Conservation (phyloP, 2,329 filamentous ascomycete genomes). For the Fusarium nodosum region DNA sequence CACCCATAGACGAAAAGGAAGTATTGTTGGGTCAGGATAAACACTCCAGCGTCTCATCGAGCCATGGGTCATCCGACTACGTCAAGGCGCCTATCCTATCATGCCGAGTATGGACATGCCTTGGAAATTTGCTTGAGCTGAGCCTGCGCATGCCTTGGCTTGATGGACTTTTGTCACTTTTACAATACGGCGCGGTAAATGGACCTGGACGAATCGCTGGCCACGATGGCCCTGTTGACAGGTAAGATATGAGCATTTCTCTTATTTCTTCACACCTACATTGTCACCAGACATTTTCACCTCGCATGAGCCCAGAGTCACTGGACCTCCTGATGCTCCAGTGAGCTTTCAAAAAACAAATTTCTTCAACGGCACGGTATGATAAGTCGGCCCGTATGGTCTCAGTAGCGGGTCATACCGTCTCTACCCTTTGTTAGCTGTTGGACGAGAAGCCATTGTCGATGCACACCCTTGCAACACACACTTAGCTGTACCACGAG, state of each 20-base stretch:
- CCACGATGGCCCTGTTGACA: constrained; percentile 85
- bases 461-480: constrained; percentile 32
- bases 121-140: constrained; percentile 79
- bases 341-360: constrained; percentile 52
- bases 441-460: constrained; percentile 17
- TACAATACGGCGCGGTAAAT: constrained; percentile 78
- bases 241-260: constrained; percentile 73
- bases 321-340: constrained; percentile 59
- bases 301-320: constrained; percentile 63
- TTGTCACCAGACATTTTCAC: constrained; percentile 51
- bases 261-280: constrained; percentile 40
- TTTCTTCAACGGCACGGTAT: constrained; percentile 36
- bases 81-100: constrained; percentile 75
- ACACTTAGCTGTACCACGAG: constrained; percentile 18
- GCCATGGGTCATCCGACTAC: constrained; percentile 32
- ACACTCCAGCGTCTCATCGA: constrained; percentile 42
- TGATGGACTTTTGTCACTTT: constrained; percentile 77
- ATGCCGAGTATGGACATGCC: constrained; percentile 82
- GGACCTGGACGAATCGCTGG: constrained; percentile 82
- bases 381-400: constrained; percentile 39
- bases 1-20: constrained; percentile 47
- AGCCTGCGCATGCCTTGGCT: constrained; percentile 92
- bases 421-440: constrained; percentile 21
- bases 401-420: constrained; percentile 38
- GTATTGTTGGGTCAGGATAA: constrained; percentile 33